Evolutionary conservation across 495 filamentous ascomycete species (phyloP).

Genomic region (Penicillium mononematosum): DNA sequence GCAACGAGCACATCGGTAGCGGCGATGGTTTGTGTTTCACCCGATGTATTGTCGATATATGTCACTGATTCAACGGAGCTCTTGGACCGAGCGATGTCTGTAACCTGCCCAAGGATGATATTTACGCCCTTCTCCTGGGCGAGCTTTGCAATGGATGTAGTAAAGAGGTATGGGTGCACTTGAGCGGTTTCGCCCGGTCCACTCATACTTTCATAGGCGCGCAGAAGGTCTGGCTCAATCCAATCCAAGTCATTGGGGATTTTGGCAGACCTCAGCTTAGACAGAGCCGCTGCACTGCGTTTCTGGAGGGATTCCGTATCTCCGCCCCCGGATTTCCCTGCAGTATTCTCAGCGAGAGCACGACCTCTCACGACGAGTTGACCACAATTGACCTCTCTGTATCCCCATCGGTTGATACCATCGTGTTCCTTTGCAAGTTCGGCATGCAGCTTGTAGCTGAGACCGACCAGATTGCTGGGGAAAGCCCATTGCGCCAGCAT

Average conservation of each 20-base stretch:
- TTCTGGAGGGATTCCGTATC: conserved; percentile 65
- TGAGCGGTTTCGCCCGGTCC: conserved; percentile 78
- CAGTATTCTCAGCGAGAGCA: conserved; percentile 38
- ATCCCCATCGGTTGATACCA: conserved; percentile 84
- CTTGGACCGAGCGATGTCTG: conserved; percentile 55
- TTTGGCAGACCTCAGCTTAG: conserved; percentile 57
- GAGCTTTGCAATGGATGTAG: conserved; percentile 78
- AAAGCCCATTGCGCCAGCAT: conserved; percentile 93
- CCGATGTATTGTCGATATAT: conserved; percentile 67
- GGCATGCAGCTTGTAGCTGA: conserved; percentile 81
- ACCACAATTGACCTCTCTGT: conserved; percentile 74
- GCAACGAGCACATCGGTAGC: conserved; percentile 82
- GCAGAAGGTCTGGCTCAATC: conserved; percentile 66
- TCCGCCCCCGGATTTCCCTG: conserved; percentile 28
- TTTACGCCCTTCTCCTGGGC: conserved; percentile 73
- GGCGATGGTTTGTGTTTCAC: conserved; percentile 56
- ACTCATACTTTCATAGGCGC: conserved; percentile 81
- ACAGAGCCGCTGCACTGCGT: conserved; percentile 59
- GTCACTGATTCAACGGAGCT: conserved; percentile 64
- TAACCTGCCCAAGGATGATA: conserved; percentile 66
- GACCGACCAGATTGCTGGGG: conserved; percentile 76
- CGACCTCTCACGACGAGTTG: conserved; percentile 62
- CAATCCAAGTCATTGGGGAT: conserved; percentile 84
- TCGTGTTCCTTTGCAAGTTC: conserved; percentile 83
- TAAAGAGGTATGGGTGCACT: conserved; percentile 92